phyloP scores from a whole-genome alignment of 352 stramenopile genomes.

The Phytophthora pistaciae region DNA sequence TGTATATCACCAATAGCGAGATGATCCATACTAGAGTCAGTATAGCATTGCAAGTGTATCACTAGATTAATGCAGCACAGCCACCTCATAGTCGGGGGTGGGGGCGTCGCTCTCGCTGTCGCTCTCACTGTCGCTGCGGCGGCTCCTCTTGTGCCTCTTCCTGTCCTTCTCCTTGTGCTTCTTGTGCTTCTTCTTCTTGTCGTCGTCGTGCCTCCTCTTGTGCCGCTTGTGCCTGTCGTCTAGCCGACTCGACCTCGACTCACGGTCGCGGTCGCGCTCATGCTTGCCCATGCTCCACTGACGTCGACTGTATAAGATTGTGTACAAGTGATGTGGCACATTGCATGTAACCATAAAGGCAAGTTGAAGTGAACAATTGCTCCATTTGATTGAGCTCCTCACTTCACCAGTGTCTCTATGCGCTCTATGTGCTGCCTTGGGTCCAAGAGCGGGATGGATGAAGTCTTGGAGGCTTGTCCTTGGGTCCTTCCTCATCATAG shows the following conservation, averaged over 20 bases:
- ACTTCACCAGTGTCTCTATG: neutral
- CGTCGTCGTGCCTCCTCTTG: constrained; percentile 39
- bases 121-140: constrained; percentile 21
- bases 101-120: constrained; percentile 20
- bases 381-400: constrained; percentile 1
- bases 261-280: constrained; percentile 32
- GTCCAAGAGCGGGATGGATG: constrained; percentile 10
- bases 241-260: constrained; percentile 20
- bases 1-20: constrained; percentile 9
- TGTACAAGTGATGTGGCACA: constrained; percentile 27
- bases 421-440: constrained; percentile 5
- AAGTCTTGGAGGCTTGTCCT: constrained; percentile 4
- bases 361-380: constrained; percentile 21
- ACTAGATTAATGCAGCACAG: neutral
- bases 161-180: constrained; percentile 42
- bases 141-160: constrained; percentile 33
- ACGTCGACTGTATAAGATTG: neutral
- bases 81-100: constrained; percentile 32
- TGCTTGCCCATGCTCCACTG: constrained; percentile 38
- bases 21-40: neutral
- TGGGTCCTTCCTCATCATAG: neutral
- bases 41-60: neutral
- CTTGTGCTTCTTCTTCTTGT: constrained; percentile 45
- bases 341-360: constrained; percentile 1
- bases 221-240: constrained; percentile 47